Evolutionary conservation across 495 filamentous ascomycete genomes (phyloP).

Genomic region (Aspergillus wentii): DNA sequence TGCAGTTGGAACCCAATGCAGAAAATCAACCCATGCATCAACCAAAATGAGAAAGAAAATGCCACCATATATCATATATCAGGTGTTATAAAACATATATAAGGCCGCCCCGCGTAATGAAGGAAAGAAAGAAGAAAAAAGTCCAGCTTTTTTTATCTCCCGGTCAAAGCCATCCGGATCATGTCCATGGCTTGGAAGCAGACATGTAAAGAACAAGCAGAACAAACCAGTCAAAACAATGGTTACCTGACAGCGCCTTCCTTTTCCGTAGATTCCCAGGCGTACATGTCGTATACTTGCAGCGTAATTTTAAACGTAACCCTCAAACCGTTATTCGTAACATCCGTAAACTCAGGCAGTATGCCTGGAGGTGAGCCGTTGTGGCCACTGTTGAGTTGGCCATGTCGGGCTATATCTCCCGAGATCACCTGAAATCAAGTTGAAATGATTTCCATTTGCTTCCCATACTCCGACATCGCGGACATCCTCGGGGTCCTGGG

Average conservation of each 20-base stretch:
- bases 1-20: no score
- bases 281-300: conserved; percentile 9
- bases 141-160: conserved; percentile 15
- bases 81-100: not conserved
- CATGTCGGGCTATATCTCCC: no score
- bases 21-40: not conserved
- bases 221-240: no score
- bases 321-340: conserved; percentile 35
- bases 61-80: not conserved
- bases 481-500: conserved; percentile 41
- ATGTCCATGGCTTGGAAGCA: not conserved
- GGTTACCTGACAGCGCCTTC: no score
- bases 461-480: conserved; percentile 43
- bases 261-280: not conserved
- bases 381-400: no score
- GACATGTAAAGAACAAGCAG: no score
- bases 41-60: not conserved
- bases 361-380: no score
- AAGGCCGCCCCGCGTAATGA: not conserved
- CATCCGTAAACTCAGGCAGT: conserved; percentile 36
- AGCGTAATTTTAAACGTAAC: conserved; percentile 15
- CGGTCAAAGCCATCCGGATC: conserved; percentile 1
- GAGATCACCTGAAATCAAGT: conserved; percentile 45
- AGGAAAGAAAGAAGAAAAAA: conserved; percentile 3
- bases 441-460: conserved; percentile 53